Evolutionary conservation across 345 rosid genomes (phyloP), one percentile per base, ranked within the genome.

Genomic region (Rhodamnia rubescens): DNA sequence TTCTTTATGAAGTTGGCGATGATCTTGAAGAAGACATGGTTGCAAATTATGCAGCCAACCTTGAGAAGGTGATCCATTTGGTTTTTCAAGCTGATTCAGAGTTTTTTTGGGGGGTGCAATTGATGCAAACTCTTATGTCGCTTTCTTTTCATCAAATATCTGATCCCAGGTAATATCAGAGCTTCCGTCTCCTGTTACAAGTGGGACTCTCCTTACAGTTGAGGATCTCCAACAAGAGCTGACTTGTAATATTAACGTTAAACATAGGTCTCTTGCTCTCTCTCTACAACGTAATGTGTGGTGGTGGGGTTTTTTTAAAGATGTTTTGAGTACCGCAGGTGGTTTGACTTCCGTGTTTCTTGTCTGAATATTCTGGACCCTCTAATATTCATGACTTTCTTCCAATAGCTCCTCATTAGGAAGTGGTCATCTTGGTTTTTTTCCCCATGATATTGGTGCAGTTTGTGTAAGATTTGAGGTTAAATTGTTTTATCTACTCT

Each of bases 1-100:
- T 98, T 90, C 97, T 97, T 85, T 97, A 94, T 89, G 99, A 97
- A 91, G 94, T 93, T 84, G 99, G 99, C 47, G 99, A 98, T 90
- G 99, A 95, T 90, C 99, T 98, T 88, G 99, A 98, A 59, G 91
- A 87, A 81, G 93, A 87, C 81, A 90, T 91, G 99, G 91, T 91
- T 44, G 93, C 95, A 87, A 94, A 92, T 89, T 98, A 96, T 91
- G 91, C 90, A 32, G 93, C 96, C 64, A 98, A 98, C 90, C 99
- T 98, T 44, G 99, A 95, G 87, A 98, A 96, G 98, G 99, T 98
- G 88, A 61, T 47, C 42, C 40, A 29, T 47, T 50, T 85, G 40
- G 36, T 36, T 85, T 74, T 57, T 85, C 54, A 53, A 6, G 22
- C 27, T 81, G 50, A 50, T 54, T 81, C 40, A 8, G 4, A 82